Base-by-base conservation (phyloP, 2,329 filamentous ascomycete species). In the Colletotrichum sp. region DNA sequence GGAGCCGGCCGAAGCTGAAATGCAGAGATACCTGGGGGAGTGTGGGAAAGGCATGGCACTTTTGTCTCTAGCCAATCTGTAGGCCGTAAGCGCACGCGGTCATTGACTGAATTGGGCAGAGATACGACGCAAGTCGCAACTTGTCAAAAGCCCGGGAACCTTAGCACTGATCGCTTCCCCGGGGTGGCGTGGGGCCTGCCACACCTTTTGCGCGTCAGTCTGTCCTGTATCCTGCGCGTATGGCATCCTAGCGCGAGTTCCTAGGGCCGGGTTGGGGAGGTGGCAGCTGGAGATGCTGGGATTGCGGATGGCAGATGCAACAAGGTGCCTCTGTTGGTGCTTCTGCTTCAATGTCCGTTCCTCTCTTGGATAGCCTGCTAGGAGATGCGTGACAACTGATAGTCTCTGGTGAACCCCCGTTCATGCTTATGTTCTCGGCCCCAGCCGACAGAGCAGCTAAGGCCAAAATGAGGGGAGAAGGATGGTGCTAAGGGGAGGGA, bases 1-100 rank as follows among this genome's bases (percentile, higher is more conserved):
- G 74, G 74, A 69, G 74, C 74, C 74, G 74, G 72, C 74, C 74
- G 74, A 76, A 74, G 70, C 65, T 76, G 74, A 63, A 64, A 69
- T 36, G 18, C n/a, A 15, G n/a, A 32, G 21, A 26, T 59, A n/a
- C 49, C 49, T 32, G n/a, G 26, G 30, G 18, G 36, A 44, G 34
- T 65, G 30, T 49, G 24, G 36, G 34, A n/a, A 28, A 65, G 21
- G 34, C 62, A 67, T 55, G 69, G 72, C 72, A 72, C 72, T 72
- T 71, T 75, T 63, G 60, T 72, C 52, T 18, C 49, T 34, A 28
- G 64, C 65, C 63, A 57, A 69, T 72, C 34, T 71, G n/a, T 36
- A 39, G 30, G 24, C 26, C 3, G 13, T 49, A 32, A 63, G 36
- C 63, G 66, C 75, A 76, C 75, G 71, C 75, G 75, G 71, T 68